Conservation (phyloP, 1,284 basidiomycete genomes). For the Ceratobasidium sp. region DNA sequence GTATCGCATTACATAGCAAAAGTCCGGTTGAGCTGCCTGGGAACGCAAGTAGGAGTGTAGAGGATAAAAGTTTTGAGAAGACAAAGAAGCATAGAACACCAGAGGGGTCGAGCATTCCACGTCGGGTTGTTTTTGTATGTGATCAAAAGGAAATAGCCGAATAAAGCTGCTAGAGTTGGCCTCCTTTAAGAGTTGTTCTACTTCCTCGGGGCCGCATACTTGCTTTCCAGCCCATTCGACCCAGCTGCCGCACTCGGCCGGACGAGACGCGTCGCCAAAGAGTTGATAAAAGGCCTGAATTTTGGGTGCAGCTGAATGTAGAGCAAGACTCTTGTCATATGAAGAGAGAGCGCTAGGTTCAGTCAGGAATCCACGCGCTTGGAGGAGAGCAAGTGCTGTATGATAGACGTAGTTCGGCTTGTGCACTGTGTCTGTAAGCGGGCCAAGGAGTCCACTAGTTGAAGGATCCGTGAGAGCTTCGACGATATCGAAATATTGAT, state of each 20-base stretch:
- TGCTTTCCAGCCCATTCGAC: constrained; percentile 87
- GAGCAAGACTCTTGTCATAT: constrained; percentile 72
- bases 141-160: constrained; percentile 76
- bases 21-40: constrained; percentile 59
- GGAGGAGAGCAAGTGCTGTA: constrained; percentile 66
- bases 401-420: constrained; percentile 69
- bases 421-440: constrained; percentile 55
- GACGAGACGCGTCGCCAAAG: constrained; percentile 55
- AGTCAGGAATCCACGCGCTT: constrained; percentile 63
- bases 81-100: constrained; percentile 78
- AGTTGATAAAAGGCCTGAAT: constrained; percentile 77
- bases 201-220: constrained; percentile 77
- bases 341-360: constrained; percentile 65
- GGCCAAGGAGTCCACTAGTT: constrained; percentile 52
- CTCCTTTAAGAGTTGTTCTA: constrained; percentile 62
- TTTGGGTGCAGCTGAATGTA: constrained; percentile 77
- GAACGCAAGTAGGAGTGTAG: constrained; percentile 75
- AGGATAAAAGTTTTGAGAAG: constrained; percentile 71
- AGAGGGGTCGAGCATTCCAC: constrained; percentile 63
- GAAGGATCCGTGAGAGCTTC: constrained; percentile 69
- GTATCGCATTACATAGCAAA: constrained; percentile 83
- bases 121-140: constrained; percentile 67
- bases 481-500: constrained; percentile 77
- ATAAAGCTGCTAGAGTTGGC: background rate
- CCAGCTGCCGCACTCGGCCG: constrained; percentile 77